Percentiles rank a stretch among this genome's conserved stretches.
Conservation (phyloP, 768 basidiomycete genomes). For the Antrodiella citrinella region DNA sequence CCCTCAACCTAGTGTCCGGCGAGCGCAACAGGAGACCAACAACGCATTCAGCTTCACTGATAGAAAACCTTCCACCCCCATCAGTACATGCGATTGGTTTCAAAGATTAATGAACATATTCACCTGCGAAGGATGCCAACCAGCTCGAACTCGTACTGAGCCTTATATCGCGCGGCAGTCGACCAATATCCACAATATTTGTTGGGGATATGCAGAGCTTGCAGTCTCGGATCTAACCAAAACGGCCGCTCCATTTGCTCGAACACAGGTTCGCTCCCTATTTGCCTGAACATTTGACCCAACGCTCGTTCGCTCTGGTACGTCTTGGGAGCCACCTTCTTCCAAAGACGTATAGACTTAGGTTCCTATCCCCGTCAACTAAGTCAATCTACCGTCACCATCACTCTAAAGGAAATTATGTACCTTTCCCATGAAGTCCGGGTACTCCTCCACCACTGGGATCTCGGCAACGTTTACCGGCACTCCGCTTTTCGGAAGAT, state of each 20-base stretch:
- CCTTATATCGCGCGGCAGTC: slow-evolving; percentile 3
- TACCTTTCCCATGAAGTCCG: slow-evolving; percentile 12
- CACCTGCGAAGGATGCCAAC: slow-evolving; percentile 6
- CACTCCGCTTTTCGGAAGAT: slow-evolving; percentile 8
- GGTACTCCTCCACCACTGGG: slow-evolving; percentile 3
- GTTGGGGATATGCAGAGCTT: too few relatives aligned
- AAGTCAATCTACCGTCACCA: too few relatives aligned
- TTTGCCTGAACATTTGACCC: slow-evolving; percentile 6
- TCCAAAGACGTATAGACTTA: slow-evolving; percentile 6
- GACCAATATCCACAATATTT: too few relatives aligned
- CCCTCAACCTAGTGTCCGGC: slow-evolving; percentile 4
- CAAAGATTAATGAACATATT: not conserved
- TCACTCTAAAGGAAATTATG: not conserved
- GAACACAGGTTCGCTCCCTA: slow-evolving; percentile 7
- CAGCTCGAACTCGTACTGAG: slow-evolving; percentile 7
- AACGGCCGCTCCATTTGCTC: slow-evolving; percentile 1
- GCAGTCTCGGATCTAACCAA: too few relatives aligned
- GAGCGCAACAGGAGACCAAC: slow-evolving; percentile 7
- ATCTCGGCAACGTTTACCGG: not conserved
- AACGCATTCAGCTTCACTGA: slow-evolving; percentile 7
- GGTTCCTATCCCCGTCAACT: slow-evolving; percentile 6
- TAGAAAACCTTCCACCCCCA: slow-evolving; percentile 4
- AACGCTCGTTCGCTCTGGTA: slow-evolving; percentile 7
- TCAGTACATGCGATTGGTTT: not conserved
- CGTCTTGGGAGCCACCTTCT: slow-evolving; percentile 4